phyloP scores from a whole-genome alignment of 1,284 basidiomycete species.

The Singerocomus rubriflavus region DNA sequence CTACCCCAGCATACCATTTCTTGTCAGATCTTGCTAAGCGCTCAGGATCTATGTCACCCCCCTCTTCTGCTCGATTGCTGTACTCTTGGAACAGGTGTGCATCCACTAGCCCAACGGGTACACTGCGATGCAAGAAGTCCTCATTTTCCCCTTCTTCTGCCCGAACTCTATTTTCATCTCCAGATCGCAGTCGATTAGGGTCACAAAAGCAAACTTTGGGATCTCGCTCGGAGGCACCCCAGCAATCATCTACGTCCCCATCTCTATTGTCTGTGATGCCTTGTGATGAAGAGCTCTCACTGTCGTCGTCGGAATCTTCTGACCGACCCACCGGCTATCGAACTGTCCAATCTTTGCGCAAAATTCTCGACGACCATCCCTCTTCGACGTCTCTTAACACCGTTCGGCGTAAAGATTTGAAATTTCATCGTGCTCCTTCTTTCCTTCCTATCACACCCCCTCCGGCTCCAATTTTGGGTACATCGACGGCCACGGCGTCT shows the following conservation, averaged over 20 bases:
- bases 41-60: slow-evolving; percentile 34
- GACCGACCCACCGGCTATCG: slow-evolving; percentile 50
- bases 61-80: slow-evolving; percentile 31
- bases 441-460: slow-evolving; percentile 45
- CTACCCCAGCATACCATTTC: slow-evolving; percentile 56
- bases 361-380: slow-evolving; percentile 62
- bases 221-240: slow-evolving; percentile 40
- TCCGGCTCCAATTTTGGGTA: slow-evolving; percentile 49
- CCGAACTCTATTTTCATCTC: slow-evolving; percentile 9
- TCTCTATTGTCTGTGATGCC: slow-evolving; percentile 47
- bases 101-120: slow-evolving; percentile 23
- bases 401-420: slow-evolving; percentile 13
- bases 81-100: slow-evolving; percentile 21
- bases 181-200: slow-evolving; percentile 13
- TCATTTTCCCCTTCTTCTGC: slow-evolving; percentile 13
- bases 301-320: slow-evolving; percentile 43
- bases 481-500: slow-evolving; percentile 70
- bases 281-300: slow-evolving; percentile 52
- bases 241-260: slow-evolving; percentile 23
- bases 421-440: slow-evolving; percentile 16
- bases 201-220: slow-evolving; percentile 15
- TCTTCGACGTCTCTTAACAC: slow-evolving; percentile 24
- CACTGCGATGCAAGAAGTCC: slow-evolving; percentile 9
- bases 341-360: slow-evolving; percentile 62
- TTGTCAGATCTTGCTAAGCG: slow-evolving; percentile 50